Evolutionary conservation across 2,329 filamentous ascomycete species (phyloP), one percentile per base, ranked within the genome.

Genomic region (Parasarocladium wereldwijsianum): DNA sequence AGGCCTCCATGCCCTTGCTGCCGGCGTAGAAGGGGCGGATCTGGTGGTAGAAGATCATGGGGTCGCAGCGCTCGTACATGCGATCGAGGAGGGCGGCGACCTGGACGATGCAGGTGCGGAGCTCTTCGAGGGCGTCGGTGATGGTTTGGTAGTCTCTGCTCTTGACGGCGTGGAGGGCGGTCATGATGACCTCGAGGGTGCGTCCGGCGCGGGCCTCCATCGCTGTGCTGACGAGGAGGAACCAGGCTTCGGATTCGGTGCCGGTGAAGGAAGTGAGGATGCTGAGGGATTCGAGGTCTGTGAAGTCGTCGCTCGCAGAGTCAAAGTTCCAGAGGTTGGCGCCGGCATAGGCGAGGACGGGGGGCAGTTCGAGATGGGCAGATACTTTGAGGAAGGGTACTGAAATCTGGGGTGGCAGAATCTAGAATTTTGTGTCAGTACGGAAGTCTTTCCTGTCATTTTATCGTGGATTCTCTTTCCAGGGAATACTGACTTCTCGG

Each of bases 221-320:
- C 12, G 86, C 85, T 1, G 90, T 79, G 1, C 83, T 93, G 36
- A 94, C 67, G 21, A 90, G 63, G 42, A 86, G 86, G 55, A 96
- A 96, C 87, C 87, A 94, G 42, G 85, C 84, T 53, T 96, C 87
- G 40, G 92, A 85, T 29, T 77, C 57, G 6, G 83, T 90, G 16
- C 84, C 86, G 4, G 85, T 94, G 44, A 93, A 90, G 9, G 86
- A 92, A 45, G 79, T 68, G 8, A 86, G 63, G 0, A 76, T 77
- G 13, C 66, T 61, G 8, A 94, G 60, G 29, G 78, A 73, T 34
- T 82, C 69, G 8, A 87, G 58, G 34, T 71, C 59, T 39, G 75
- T 68, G 17, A 79, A 70, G 29, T 74, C 65, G 1, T 42, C 25
- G 22, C 77, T 17, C 17, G 26, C 21, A 5, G 24, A 72, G 37